Base-by-base conservation (phyloP, 2,329 filamentous ascomycete genomes). In the Byssochlamys sp. region DNA sequence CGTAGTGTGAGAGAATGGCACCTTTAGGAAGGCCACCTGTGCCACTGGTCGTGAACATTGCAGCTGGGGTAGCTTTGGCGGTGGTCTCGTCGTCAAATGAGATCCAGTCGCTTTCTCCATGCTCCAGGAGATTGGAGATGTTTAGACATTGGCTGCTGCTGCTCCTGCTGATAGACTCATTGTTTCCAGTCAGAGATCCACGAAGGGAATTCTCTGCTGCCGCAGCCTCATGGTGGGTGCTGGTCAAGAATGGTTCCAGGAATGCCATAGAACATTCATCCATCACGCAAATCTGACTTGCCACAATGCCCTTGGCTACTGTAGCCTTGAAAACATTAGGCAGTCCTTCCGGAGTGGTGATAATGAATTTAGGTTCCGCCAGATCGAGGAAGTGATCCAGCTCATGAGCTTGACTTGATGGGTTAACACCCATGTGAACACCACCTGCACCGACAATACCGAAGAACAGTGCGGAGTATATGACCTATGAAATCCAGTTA, bases 21-120 rank as follows among this genome's bases (percentile, higher is more conserved):
- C 81, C 81, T 65, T 86, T 86, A 4, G 83, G 83, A 2, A 85
- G 67, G 0, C 82, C 82, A 0, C 83, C 84, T 0, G 83, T 86
- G 1, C 83, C 83, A 52, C 78, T 81, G 59, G 78, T 83, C 64
- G 81, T 82, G 57, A 73, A 76, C 69, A 76, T 77, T 65, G 69
- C 80, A 26, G 73, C 83, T 24, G 71, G 75, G 6, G 77, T 85
- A 63, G 68, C 75, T 65, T 75, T 78, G 63, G 71, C 75, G 55
- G 61, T 68, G 25, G 57, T 66, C 63, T 69, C 75, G 59, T 73
- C 71, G 58, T 77, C 67, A 71, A 77, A 80, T 19, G 67, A 69
- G 33, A 72, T 61, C 80, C 77, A 84, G 71, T 77, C 72, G n/a
- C 71, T 67, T 65, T 79, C 74, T 12, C 76, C 74, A 61, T 76